Evolutionary conservation across 1,284 basidiomycete species (phyloP).

Genomic region (Heterobasidion annosum): DNA sequence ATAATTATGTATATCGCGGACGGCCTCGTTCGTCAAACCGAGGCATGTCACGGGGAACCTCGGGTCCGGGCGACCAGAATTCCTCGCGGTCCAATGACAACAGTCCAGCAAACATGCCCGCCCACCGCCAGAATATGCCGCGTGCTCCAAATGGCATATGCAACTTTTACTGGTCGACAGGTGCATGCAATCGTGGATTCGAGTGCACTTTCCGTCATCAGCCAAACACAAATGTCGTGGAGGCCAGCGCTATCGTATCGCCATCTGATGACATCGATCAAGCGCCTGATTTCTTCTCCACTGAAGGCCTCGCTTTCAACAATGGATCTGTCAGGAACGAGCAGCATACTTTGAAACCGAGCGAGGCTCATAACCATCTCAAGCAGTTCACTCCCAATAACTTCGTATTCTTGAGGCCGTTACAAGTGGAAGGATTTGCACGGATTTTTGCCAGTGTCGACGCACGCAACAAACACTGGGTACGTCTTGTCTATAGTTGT

Average conservation of each 20-base stretch:
- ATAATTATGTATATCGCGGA: no score
- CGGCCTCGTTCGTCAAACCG: no score
- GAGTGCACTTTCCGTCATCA: conserved; percentile 37
- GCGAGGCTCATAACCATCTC: conserved; percentile 40
- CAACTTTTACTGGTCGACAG: conserved; percentile 41
- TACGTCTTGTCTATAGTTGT: conserved; percentile 17
- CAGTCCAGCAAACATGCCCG: no score
- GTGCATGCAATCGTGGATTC: conserved; percentile 38
- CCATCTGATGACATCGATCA: conserved; percentile 11
- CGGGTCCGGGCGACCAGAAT: no score
- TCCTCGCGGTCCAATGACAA: background rate
- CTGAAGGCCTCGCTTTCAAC: conserved; percentile 33
- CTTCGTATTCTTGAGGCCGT: conserved; percentile 32
- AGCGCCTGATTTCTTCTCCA: conserved; percentile 36
- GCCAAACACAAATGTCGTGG: conserved; percentile 12
- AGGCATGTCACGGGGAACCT: no score
- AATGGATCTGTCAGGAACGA: conserved; percentile 20
- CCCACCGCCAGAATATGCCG: conserved; percentile 1
- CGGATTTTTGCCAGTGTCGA: conserved; percentile 38
- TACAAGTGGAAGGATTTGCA: conserved; percentile 40
- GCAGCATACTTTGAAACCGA: conserved; percentile 30
- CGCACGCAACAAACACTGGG: conserved; percentile 41
- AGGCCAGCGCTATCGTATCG: background rate
- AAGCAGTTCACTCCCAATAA: conserved; percentile 33
- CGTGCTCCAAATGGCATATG: conserved; percentile 34